Evolutionary conservation across 768 basidiomycete genomes (phyloP), one percentile per base, ranked within the genome.

Genomic region (Scleroderma bovista): DNA sequence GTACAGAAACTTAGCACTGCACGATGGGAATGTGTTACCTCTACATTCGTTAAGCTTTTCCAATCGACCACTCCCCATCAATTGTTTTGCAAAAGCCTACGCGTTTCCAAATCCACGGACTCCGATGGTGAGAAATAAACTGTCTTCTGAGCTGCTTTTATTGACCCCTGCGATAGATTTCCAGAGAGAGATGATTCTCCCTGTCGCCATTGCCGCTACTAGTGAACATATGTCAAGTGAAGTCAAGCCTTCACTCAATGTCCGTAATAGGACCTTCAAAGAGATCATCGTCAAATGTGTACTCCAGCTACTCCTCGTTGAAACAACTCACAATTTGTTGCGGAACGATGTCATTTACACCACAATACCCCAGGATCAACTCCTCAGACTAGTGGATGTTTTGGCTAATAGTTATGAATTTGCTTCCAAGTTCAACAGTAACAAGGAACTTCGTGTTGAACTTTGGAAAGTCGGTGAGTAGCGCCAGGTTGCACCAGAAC

Each of bases 211-310:
- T 32, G 86, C 88, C 20, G 86, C 91, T 4, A 75, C 79, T n/a
- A 75, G 72, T 50, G 83, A 86, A 51, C 72, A 75, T 39, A 64
- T 71, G 11, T 75, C 70, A 50, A 56, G 69, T 7, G 78, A 77
- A 55, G 61, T 70, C 10, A 75, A 77, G 53, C 70, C 79, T n/a
- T 79, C 83, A 7, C 68, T 82, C 39, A 74, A 71, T 46, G 87
- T 88, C 56, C 84, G 93, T 47, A 82, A 90, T 40, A 80, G 84
- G 38, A 81, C 90, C 48, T 99, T 99, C 82, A 89, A 93, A 64
- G 95, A 98, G 67, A 98, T 99, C 69, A 98, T 99, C 53, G 93
- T 97, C 57, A 98, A 98, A 86, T 99, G 96, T 66, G 96, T 99
- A 19, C 79, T 99, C 26, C 96, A 99, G 60, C 72, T 99, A 19